These are phyloP conservation scores for Trichosporon ovoides DNA, from an alignment of 1,284 basidiomycete species.

Conservation along the genomic window DNA sequence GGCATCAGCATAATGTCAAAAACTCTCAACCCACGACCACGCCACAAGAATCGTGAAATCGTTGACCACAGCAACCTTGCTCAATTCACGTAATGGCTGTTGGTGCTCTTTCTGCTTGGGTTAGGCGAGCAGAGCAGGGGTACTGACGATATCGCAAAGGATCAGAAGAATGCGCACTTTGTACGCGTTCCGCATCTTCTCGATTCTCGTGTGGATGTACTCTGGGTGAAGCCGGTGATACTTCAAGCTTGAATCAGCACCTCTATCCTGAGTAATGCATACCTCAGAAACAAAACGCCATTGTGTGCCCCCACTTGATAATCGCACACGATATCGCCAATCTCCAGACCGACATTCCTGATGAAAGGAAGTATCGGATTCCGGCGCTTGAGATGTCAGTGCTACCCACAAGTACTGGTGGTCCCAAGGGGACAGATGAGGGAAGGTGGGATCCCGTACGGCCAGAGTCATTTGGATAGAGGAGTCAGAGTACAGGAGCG, in stretches of 20 bases:
- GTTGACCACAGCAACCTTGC: constrained; percentile 88
- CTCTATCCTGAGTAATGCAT: constrained; percentile 16
- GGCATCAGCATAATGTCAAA: not conserved
- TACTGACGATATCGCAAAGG: constrained; percentile 81
- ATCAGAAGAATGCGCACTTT: constrained; percentile 82
- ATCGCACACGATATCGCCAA: constrained; percentile 87
- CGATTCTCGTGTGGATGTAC: constrained; percentile 87
- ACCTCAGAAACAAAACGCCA: constrained; percentile 88
- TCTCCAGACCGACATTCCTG: constrained; percentile 85
- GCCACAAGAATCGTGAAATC: constrained; percentile 86
- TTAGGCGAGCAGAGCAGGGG: not conserved
- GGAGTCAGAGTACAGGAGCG: not conserved
- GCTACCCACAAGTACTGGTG: constrained; percentile 6
- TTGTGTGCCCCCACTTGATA: constrained; percentile 95
- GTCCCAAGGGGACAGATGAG: constrained; percentile 1
- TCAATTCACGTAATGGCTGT: constrained; percentile 83
- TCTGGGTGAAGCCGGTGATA: constrained; percentile 97
- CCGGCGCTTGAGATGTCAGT: constrained; percentile 57
- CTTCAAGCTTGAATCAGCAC: constrained; percentile 59
- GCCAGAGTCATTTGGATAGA: not conserved
- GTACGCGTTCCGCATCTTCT: constrained; percentile 74
- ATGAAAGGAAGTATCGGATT: constrained; percentile 84
- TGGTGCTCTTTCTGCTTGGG: constrained; percentile 68
- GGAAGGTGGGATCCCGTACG: not conserved
- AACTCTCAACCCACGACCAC: constrained; percentile 67